Evolutionary conservation across 345 rosid species (phyloP).

Genomic region (Hypericum androsaemum): DNA sequence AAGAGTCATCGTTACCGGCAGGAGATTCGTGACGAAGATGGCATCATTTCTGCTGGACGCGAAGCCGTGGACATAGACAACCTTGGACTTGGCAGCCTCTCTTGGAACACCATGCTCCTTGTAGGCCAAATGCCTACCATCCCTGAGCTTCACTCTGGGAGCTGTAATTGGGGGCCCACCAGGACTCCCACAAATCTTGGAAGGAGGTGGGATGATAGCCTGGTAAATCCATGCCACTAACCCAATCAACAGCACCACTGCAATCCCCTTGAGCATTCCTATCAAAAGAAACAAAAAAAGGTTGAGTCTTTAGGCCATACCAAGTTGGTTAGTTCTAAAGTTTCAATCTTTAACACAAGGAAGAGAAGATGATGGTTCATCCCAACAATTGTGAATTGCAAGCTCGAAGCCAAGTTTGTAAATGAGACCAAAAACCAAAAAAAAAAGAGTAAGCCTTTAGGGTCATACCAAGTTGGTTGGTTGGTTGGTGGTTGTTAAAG

Average conservation of each 20-base stretch:
- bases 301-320: too few relatives aligned
- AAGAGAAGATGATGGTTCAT: too few relatives aligned
- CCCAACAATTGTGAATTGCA: too few relatives aligned
- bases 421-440: too few relatives aligned
- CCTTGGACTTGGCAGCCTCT: conserved; percentile 1
- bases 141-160: not conserved
- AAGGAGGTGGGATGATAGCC: not conserved
- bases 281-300: too few relatives aligned
- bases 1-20: not conserved
- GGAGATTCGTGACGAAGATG: not conserved
- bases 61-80: conserved; percentile 1
- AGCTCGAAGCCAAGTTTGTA: too few relatives aligned
- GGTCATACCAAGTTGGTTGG: too few relatives aligned
- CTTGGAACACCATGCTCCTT: conserved; percentile 4
- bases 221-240: not conserved
- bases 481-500: too few relatives aligned
- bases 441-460: too few relatives aligned
- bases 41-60: not conserved
- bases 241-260: not conserved
- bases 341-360: too few relatives aligned
- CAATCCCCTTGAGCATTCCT: not conserved
- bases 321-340: too few relatives aligned
- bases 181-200: conserved; percentile 2
- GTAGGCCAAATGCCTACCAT: conserved; percentile 1
- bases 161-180: not conserved